Evolutionary conservation across 257 asterid species (phyloP).

Genomic region (Solanum piurae): DNA sequence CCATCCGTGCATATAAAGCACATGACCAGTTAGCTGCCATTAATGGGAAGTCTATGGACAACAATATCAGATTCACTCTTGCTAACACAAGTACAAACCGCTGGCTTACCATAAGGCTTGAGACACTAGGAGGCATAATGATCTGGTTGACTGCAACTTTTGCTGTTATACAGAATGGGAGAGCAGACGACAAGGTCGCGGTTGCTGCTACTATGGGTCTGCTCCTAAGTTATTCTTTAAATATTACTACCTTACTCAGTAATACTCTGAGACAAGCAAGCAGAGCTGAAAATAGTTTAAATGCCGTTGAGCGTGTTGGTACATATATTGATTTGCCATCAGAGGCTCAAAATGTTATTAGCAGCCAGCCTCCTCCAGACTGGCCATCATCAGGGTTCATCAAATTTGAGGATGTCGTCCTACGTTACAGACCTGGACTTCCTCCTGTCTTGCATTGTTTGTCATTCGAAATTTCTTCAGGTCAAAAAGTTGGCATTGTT

Average conservation of each 20-base stretch:
- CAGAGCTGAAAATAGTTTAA: slow-evolving; percentile 67
- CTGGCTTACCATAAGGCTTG: slow-evolving; percentile 70
- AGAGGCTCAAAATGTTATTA: slow-evolving; percentile 59
- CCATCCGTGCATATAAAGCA: slow-evolving; percentile 78
- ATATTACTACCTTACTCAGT: slow-evolving; percentile 57
- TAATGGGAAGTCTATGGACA: slow-evolving; percentile 71
- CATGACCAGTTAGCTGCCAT: slow-evolving; percentile 51
- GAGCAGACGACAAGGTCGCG: slow-evolving; percentile 54
- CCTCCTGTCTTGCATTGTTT: slow-evolving; percentile 53
- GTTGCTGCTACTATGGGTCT: slow-evolving; percentile 77
- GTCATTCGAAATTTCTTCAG: slow-evolving; percentile 40
- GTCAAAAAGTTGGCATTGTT: slow-evolving; percentile 67
- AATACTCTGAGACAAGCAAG: slow-evolving; percentile 66
- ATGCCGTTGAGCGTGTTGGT: slow-evolving; percentile 75
- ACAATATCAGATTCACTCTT: slow-evolving; percentile 57
- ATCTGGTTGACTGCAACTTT: slow-evolving; percentile 74
- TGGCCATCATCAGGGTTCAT: slow-evolving; percentile 64
- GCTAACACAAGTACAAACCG: slow-evolving; percentile 60
- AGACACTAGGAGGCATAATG: slow-evolving; percentile 69
- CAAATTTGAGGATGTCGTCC: slow-evolving; percentile 42
- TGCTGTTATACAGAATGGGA: slow-evolving; percentile 64
- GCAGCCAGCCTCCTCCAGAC: slow-evolving; percentile 51
- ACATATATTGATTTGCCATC: slow-evolving; percentile 64
- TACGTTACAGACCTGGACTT: slow-evolving; percentile 61
- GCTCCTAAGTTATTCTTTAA: slow-evolving; percentile 74